Conservation (phyloP, 805 yeast genomes). For the Candida vartiovaarae region DNA sequence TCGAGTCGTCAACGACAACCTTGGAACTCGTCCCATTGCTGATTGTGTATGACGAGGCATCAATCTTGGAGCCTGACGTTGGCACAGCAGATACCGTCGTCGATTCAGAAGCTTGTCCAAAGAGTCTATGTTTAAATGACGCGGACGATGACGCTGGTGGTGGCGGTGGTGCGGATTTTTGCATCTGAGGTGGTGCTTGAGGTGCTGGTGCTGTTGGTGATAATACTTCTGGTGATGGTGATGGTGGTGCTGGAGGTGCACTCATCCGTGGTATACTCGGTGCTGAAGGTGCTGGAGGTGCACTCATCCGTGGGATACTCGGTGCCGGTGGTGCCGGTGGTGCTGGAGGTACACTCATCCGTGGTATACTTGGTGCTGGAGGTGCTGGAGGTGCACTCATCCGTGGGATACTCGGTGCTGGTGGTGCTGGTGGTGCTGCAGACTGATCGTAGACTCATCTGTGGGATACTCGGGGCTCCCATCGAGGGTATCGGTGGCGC, state of each 20-base stretch:
- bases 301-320: constrained; percentile 7
- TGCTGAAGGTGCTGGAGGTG: constrained; percentile 13
- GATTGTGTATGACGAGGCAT: constrained; percentile 23
- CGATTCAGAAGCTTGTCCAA: constrained; percentile 14
- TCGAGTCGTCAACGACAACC: constrained; percentile 35
- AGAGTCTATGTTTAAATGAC: constrained; percentile 19
- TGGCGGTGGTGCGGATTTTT: constrained; percentile 21
- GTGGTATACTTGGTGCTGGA: constrained; percentile 11
- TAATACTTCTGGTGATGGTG: constrained; percentile 10
- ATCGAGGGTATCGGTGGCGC: constrained; percentile 20
- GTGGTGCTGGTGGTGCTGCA: constrained; percentile 21
- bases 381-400: constrained; percentile 17
- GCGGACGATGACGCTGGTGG: constrained; percentile 22
- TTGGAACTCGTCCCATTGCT: constrained; percentile 21
- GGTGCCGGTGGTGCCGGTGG: constrained; percentile 13
- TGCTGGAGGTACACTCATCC: constrained; percentile 16
- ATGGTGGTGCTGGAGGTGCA: constrained; percentile 10
- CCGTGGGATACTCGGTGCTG: constrained; percentile 11
- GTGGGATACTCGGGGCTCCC: constrained; percentile 18
- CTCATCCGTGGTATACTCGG: constrained; percentile 9
- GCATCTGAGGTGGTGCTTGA: too few species aligned
- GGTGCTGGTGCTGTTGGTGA: constrained; percentile 6
- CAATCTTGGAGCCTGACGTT: constrained; percentile 16
- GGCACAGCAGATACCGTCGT: constrained; percentile 8
- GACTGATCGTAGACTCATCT: constrained; percentile 22